Percentiles rank a stretch among this genome's conserved stretches.
Evolutionary conservation across 495 filamentous ascomycete species (phyloP).

Genomic region (Penicillium odoratum): DNA sequence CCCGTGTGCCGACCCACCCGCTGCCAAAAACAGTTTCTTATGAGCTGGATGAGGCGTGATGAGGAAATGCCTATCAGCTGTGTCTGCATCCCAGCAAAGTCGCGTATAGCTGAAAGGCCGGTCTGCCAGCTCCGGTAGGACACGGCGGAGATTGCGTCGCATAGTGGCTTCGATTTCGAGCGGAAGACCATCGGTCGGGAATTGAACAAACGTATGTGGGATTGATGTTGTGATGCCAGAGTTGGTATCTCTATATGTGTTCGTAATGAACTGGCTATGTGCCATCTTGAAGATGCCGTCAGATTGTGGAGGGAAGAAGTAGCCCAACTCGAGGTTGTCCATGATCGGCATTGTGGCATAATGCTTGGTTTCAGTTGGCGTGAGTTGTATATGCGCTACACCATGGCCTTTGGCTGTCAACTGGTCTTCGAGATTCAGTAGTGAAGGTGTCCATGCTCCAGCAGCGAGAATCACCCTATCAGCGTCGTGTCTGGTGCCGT

Average conservation of each 20-base stretch:
- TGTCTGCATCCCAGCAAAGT: conserved; percentile 36
- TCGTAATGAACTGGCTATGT: conserved; percentile 26
- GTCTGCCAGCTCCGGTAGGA: conserved; percentile 24
- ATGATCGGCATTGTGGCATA: conserved; percentile 17
- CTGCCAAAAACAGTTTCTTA: conserved; percentile 46
- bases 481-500: background rate
- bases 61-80: conserved; percentile 51
- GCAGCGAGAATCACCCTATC: background rate
- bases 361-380: conserved; percentile 18
- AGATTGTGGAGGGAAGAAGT: conserved; percentile 31
- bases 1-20: conserved; percentile 48
- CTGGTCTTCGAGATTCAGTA: conserved; percentile 37
- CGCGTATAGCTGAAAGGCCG: conserved; percentile 23
- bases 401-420: conserved; percentile 26
- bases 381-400: conserved; percentile 31
- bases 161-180: conserved; percentile 24
- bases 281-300: conserved; percentile 39
- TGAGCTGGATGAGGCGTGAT: conserved; percentile 46
- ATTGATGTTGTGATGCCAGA: background rate
- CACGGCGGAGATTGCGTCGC: conserved; percentile 19
- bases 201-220: background rate
- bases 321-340: conserved; percentile 26
- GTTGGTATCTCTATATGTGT: conserved; percentile 5
- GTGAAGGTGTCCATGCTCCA: conserved; percentile 20
- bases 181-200: conserved; percentile 18